Evolutionary conservation across 306 rosid genomes (phyloP).

Genomic region (Ormosia semicastrata): DNA sequence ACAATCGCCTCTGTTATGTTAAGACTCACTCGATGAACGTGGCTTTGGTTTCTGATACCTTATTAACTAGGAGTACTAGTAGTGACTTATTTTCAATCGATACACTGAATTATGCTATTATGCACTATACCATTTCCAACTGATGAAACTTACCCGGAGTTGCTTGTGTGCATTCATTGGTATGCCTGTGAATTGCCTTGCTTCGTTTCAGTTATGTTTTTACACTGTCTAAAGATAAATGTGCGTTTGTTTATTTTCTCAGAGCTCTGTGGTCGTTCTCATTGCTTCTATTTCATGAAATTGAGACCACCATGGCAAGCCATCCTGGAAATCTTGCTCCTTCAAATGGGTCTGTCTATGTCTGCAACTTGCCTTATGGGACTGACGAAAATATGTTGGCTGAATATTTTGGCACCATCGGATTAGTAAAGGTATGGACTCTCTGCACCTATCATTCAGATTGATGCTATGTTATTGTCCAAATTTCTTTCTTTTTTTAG

Average conservation of each 20-base stretch:
- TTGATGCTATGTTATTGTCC: not conserved
- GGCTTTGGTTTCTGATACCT: no score
- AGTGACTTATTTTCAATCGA: no score
- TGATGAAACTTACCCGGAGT: no score
- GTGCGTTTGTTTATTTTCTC: constrained; percentile 9
- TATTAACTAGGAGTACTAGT: no score
- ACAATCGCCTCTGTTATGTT: no score
- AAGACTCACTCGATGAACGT: no score
- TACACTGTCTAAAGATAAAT: not conserved
- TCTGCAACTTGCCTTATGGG: constrained; percentile 91
- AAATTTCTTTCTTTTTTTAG: not conserved
- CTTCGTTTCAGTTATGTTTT: not conserved
- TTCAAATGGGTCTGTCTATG: constrained; percentile 82
- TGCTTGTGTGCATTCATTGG: no score
- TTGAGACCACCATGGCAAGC: constrained; percentile 69
- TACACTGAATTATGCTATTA: no score
- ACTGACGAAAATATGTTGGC: constrained; percentile 89
- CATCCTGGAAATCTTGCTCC: constrained; percentile 65
- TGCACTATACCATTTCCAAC: no score
- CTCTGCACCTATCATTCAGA: constrained; percentile 14
- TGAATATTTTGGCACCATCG: constrained; percentile 91
- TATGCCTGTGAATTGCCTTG: no score
- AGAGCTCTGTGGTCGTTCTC: constrained; percentile 40
- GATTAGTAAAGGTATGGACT: constrained; percentile 76
- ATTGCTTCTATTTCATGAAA: constrained; percentile 58